Percentiles rank a stretch among this genome's conserved stretches.
phyloP scores from a whole-genome alignment of 371 early-diverging fungal genomes.

The Smittium mucronatum region DNA sequence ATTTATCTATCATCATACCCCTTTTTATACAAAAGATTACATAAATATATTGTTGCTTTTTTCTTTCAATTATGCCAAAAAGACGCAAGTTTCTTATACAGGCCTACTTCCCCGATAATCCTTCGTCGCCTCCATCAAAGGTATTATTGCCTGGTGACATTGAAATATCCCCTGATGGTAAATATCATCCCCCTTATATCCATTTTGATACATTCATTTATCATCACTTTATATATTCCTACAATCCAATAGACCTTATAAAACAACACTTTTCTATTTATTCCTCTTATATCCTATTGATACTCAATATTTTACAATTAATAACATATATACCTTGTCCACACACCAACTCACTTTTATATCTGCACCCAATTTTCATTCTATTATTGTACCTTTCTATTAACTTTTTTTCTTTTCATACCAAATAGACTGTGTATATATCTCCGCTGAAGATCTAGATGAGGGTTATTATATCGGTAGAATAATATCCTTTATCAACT shows the following conservation, averaged over 20 bases:
- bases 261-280: neutral
- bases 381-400: conserved; percentile 4
- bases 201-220: neutral
- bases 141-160: conserved; percentile 5
- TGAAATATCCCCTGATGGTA: conserved; percentile 5
- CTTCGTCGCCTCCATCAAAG: neutral
- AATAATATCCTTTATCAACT: conserved; percentile 60
- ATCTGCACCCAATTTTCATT: neutral
- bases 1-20: too few relatives aligned
- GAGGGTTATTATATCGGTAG: conserved; percentile 72
- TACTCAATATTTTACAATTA: too few relatives aligned
- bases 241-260: neutral
- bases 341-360: too few relatives aligned
- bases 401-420: conserved; percentile 7
- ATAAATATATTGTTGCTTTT: too few relatives aligned
- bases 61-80: too few relatives aligned
- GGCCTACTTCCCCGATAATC: neutral
- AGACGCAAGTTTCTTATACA: conserved; percentile 1
- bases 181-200: neutral
- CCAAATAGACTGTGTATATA: conserved; percentile 56
- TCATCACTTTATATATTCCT: neutral
- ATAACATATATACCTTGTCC: too few relatives aligned
- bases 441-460: conserved; percentile 56
- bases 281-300: neutral
- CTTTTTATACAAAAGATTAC: too few relatives aligned